Conservation (phyloP, 2,329 filamentous ascomycete species). For the Pseudohalonectria lignicola region DNA sequence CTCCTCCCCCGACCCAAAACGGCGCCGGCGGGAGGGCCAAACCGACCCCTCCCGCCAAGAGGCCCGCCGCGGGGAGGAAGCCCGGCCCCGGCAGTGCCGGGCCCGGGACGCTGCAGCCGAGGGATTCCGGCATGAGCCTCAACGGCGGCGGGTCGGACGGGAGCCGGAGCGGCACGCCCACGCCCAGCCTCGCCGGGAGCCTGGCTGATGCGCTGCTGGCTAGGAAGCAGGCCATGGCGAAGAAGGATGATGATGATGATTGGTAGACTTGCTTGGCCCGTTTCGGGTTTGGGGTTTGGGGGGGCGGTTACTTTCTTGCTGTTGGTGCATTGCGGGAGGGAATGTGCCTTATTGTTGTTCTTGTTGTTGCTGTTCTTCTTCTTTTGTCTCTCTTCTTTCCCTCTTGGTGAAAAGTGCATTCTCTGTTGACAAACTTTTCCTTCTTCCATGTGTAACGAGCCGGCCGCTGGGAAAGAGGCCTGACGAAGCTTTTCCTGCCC, state of each 20-base stretch:
- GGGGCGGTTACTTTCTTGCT: background rate
- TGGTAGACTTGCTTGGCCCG: slow-evolving; percentile 41
- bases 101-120: slow-evolving; percentile 52
- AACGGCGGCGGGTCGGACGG: slow-evolving; percentile 46
- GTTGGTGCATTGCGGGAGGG: background rate
- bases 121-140: slow-evolving; percentile 60
- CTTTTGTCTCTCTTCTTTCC: background rate
- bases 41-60: slow-evolving; percentile 65
- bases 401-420: no score
- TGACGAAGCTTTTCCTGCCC: no score
- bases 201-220: slow-evolving; percentile 70
- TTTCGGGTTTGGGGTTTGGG: no score
- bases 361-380: background rate
- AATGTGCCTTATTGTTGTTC: background rate
- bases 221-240: slow-evolving; percentile 66
- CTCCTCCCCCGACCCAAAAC: slow-evolving; percentile 41
- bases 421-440: no score
- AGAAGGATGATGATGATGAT: slow-evolving; percentile 59
- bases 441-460: no score
- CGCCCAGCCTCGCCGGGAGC: slow-evolving; percentile 59
- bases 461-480: no score
- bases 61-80: slow-evolving; percentile 63
- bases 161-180: slow-evolving; percentile 62
- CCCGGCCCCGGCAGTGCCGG: slow-evolving; percentile 35
- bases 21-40: slow-evolving; percentile 19